phyloP scores from a whole-genome alignment of 208 protist genomes.

The Crithidia mellificae region DNA sequence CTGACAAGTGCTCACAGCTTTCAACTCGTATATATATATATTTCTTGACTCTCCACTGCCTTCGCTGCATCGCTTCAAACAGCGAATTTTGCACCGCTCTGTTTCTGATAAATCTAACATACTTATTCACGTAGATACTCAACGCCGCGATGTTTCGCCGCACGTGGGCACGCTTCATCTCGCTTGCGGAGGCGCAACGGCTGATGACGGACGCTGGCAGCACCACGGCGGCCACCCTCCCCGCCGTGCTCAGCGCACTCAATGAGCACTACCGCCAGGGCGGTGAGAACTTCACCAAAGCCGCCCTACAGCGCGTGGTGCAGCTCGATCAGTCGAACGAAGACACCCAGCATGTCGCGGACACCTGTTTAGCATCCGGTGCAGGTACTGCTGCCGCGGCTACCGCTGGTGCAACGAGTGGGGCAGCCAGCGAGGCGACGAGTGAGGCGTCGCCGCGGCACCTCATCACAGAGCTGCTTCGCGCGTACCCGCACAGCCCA shows the following conservation, averaged over 20 bases:
- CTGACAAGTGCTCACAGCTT: too few species aligned
- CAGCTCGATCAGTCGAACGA: conserved; percentile 60
- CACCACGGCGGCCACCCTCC: conserved; percentile 25
- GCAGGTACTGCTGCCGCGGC: too few species aligned
- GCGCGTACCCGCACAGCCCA: conserved; percentile 46
- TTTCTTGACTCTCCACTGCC: too few species aligned
- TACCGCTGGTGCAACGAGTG: not conserved
- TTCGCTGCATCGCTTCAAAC: too few species aligned
- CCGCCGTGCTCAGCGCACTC: conserved; percentile 35
- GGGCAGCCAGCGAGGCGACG: not conserved
- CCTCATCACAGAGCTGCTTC: conserved; percentile 63
- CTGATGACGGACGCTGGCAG: conserved; percentile 44
- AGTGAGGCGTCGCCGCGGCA: conserved; percentile 16
- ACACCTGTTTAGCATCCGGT: not conserved
- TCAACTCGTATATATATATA: too few species aligned
- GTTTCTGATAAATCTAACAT: too few species aligned
- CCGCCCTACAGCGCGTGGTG: conserved; percentile 50
- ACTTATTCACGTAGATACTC: too few species aligned
- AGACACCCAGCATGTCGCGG: conserved; percentile 54
- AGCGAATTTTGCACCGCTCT: too few species aligned
- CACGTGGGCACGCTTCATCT: conserved; percentile 24
- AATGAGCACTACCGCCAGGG: conserved; percentile 34
- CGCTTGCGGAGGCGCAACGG: conserved; percentile 42
- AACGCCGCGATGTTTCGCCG: conserved; percentile 22
- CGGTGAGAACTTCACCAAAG: conserved; percentile 38